Base-by-base conservation (phyloP, 2,329 filamentous ascomycete genomes). In the Fusarium odoratissimum region DNA sequence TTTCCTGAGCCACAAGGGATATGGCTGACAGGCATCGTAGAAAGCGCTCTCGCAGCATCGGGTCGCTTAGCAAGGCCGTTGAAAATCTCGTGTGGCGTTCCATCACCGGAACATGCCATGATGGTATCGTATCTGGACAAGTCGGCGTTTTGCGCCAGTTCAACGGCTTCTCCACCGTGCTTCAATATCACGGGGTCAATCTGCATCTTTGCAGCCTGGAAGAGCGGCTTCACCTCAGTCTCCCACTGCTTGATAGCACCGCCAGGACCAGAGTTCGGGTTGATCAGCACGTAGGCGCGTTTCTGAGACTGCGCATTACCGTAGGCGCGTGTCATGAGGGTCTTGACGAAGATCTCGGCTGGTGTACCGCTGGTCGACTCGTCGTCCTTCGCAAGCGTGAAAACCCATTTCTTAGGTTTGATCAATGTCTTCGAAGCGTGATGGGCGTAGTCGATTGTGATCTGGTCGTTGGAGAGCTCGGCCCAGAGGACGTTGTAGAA, bases 1-100 rank as follows among this genome's bases (percentile, higher is more conserved):
- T 99, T 99, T 10, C 96, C 96, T 55, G 93, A 96, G 19, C 96
- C 96, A 79, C 95, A 97, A 3, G 96, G 96, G 40, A 99, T 87
- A 78, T 97, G 94, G 28, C 91, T 92, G 4, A 99, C 91, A 2
- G 96, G 93, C 19, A 98, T 84, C 77, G 91, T 93, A 28, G 86
- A 84, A 67, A 99, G 83, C 1, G 95, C 96, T 61, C 88, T 88
- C 37, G 87, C 85, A 25, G 95, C 95, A 82, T 98, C 93, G 8
- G 87, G 79, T 42, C 94, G 91, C 82, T 90, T 92, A 19, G 90
- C 95, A 37, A 99, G 84, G 0, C 96, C 96, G 79, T 99, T 98
- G 85, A 98, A 97, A 13, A 97, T 92, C 82, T 99, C 96, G 80
- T 97, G 92, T 0, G 94, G 92, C 42, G 97, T 86, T 14, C 96